Evolutionary conservation across 139 green algal genomes (phyloP).

Genomic region (Coelastrella sp.): DNA sequence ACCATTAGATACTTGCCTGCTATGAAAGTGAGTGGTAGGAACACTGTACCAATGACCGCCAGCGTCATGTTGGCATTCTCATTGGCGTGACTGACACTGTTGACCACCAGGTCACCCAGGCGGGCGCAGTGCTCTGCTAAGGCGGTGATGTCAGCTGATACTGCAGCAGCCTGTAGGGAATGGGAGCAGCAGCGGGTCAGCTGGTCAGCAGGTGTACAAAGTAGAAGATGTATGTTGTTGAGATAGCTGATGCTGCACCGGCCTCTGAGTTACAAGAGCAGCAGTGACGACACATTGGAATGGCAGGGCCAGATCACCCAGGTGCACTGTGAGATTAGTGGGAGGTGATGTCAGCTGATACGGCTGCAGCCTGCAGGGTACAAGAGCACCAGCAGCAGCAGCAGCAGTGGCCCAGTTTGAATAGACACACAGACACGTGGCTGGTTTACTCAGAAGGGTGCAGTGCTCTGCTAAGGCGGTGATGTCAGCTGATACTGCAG

Average conservation of each 20-base stretch:
- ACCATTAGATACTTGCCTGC: neutral
- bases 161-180: conserved; percentile 13
- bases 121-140: neutral
- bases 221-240: no score
- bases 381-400: no score
- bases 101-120: conserved; percentile 32
- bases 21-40: conserved; percentile 48
- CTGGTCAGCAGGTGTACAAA: no score
- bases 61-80: conserved; percentile 25
- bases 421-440: no score
- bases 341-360: no score
- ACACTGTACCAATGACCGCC: conserved; percentile 33
- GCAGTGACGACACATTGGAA: no score
- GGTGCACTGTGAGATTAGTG: no score
- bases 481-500: conserved; percentile 26
- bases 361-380: no score
- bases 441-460: neutral
- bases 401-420: no score
- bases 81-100: conserved; percentile 24
- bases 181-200: neutral
- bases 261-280: no score
- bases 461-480: conserved; percentile 9
- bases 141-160: conserved; percentile 22
- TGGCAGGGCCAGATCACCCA: no score
- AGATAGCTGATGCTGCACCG: no score